Evolutionary conservation across 2,329 filamentous ascomycete genomes (phyloP), one percentile per base, ranked within the genome.

Genomic region (Talaromyces piceae): DNA sequence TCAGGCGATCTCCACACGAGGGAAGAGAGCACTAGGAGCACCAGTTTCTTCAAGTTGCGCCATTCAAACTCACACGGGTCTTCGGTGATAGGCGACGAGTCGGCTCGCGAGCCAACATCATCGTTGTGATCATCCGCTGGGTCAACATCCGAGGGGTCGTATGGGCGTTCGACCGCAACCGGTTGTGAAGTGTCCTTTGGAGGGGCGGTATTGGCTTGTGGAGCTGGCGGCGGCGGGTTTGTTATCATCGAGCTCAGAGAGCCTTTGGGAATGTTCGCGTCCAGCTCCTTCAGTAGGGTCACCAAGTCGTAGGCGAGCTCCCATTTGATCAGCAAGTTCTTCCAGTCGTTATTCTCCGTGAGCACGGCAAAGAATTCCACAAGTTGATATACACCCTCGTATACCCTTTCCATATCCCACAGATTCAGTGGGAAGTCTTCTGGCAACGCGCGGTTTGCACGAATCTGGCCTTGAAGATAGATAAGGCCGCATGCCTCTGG

Each of bases 321-420:
- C 87, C 91, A 97, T 57, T 95, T 86, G 46, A 94, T 88, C 33
- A 97, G 79, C 56, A 94, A 84, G 39, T 82, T 79, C 56, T 94
- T 88, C 75, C 89, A 89, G 47, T 88, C 85, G 41, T 84, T 79
- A 60, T 91, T 86, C 63, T 95, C 91, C 0, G 88, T 90, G 25
- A 95, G 81, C 0, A 93, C 91, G 13, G 87, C 89, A 49, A 96
- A 86, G 65, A 97, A 95, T 60, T 96, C 91, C 1, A 97, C 81
- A 63, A 95, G 95, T 67, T 96, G 91, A 47, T 91, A 89, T 1
- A 97, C 82, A 0, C 91, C 91, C 63, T 97, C 91, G 66, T 95
- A 95, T 53, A 94, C 91, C 12, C 91, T 83, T 66, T 97, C 91
- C 86, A 97, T 95, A 62, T 97, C 91, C 91, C 91, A 97, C 44